These are phyloP conservation scores for Clarireedia homoeocarpa DNA, from an alignment of 2,329 filamentous ascomycete genomes.

Conservation along the genomic window DNA sequence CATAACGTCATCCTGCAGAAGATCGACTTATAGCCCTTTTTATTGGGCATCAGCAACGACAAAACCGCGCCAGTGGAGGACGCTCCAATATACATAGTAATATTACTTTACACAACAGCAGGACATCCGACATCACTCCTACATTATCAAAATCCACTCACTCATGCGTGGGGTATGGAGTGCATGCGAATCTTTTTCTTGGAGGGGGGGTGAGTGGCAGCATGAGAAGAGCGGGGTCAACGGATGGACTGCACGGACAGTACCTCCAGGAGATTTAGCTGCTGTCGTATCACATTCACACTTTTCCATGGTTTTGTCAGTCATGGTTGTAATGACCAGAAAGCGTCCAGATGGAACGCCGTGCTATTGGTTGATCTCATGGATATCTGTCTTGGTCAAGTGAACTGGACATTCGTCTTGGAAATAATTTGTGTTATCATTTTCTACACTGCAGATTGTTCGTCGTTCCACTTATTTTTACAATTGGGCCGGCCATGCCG, in stretches of 20 bases:
- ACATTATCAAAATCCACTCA: not conserved
- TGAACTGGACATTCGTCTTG: not conserved
- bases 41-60: not conserved
- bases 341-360: too few species aligned
- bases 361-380: not conserved
- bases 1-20: slow-evolving; percentile 2
- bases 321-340: too few species aligned
- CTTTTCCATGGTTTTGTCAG: too few species aligned
- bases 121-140: too few species aligned
- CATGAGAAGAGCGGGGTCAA: not conserved
- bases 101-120: too few species aligned
- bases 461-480: not conserved
- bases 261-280: too few species aligned
- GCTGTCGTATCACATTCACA: too few species aligned
- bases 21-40: not conserved
- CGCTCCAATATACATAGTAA: not conserved
- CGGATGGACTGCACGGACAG: not conserved
- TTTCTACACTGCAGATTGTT: not conserved
- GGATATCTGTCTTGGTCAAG: not conserved
- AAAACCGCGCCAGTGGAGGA: not conserved
- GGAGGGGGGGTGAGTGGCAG: too few species aligned
- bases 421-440: too few species aligned
- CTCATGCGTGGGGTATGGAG: not conserved
- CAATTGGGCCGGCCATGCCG: not conserved
- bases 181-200: not conserved